Percentiles rank a stretch among this genome's conserved stretches.
These are phyloP conservation scores for Didymella exigua DNA, from an alignment of 2,329 filamentous ascomycete species.

Conservation along the genomic window DNA sequence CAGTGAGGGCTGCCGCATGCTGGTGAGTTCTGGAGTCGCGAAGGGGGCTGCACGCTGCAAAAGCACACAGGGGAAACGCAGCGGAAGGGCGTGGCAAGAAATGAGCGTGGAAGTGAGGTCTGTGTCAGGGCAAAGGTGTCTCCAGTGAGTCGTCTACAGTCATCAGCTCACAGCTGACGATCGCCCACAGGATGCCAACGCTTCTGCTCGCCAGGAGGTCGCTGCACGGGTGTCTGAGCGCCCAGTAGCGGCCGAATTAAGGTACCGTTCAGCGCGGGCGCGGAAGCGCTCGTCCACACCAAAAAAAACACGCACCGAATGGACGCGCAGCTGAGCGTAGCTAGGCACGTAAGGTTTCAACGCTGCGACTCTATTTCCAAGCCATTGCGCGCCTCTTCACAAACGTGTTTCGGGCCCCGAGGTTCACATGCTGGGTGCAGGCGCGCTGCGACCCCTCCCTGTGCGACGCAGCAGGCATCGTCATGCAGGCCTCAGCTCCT, in stretches of 20 bases:
- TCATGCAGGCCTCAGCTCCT: constrained; percentile 20
- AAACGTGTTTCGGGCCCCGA: background rate
- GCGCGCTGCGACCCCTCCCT: constrained; percentile 5
- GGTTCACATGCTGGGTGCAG: background rate
- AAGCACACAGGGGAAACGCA: background rate
- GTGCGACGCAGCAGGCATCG: constrained; percentile 15
- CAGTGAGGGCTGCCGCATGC: constrained; percentile 27
- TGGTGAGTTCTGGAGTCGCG: constrained; percentile 19
- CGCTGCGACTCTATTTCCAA: background rate
- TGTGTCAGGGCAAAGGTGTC: background rate
- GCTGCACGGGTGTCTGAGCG: constrained; percentile 17
- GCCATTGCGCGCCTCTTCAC: background rate
- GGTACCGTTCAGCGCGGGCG: constrained; percentile 25
- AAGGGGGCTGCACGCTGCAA: constrained; percentile 9
- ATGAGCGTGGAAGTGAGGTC: background rate
- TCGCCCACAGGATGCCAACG: constrained; percentile 23
- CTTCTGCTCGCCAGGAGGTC: constrained; percentile 30
- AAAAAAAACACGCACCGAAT: constrained; percentile 9
- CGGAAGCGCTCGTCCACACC: constrained; percentile 24
- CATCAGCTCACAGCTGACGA: constrained; percentile 30
- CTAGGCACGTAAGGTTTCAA: constrained; percentile 2
- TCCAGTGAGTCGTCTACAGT: constrained; percentile 25
- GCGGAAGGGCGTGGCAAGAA: constrained; percentile 17
- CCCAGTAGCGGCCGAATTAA: constrained; percentile 13
- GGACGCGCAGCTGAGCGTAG: background rate